These are phyloP conservation scores for Diplodia scrobiculata DNA, from an alignment of 2,329 filamentous ascomycete species.

Conservation along the genomic window DNA sequence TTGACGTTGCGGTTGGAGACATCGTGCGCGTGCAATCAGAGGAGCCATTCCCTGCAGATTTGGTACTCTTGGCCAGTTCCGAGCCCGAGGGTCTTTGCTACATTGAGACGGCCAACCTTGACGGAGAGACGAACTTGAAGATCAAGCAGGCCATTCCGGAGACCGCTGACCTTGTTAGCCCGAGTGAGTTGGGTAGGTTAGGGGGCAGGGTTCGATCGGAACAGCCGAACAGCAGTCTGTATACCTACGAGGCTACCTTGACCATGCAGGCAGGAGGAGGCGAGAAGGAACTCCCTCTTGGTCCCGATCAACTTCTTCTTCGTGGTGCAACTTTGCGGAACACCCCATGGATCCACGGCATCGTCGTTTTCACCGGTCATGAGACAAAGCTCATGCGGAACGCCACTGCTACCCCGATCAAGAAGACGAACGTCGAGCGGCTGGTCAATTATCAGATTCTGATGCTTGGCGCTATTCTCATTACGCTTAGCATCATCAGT, in stretches of 20 bases:
- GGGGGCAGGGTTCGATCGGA: constrained; percentile 88
- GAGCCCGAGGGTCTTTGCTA: constrained; percentile 98
- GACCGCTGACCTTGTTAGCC: constrained; percentile 82
- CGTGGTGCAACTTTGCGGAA: constrained; percentile 93
- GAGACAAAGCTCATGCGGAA: constrained; percentile 99
- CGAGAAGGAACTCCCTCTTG: constrained; percentile 87
- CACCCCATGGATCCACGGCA: constrained; percentile 93
- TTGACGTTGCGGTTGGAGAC: constrained; percentile 89
- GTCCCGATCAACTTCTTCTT: constrained; percentile 88
- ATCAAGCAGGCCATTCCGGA: constrained; percentile 97
- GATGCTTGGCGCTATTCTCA: constrained; percentile 80
- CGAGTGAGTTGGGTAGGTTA: constrained; percentile 79
- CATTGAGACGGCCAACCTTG: constrained; percentile 96
- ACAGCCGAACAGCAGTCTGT: constrained; percentile 96
- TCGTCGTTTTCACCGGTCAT: constrained; percentile 96
- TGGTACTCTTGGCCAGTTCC: constrained; percentile 89
- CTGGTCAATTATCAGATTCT: constrained; percentile 93
- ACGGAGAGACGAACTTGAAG: constrained; percentile 97
- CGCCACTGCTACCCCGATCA: constrained; percentile 94
- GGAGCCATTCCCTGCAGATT: constrained; percentile 88
- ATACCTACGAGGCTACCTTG: constrained; percentile 95
- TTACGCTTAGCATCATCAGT: constrained; percentile 82
- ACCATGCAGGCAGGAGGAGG: constrained; percentile 88
- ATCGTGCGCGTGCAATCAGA: constrained; percentile 92
- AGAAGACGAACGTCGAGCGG: constrained; percentile 91